Evolutionary conservation across 2,329 filamentous ascomycete genomes (phyloP), one percentile per base, ranked within the genome.

Genomic region (Arachnopeziza araneosa): DNA sequence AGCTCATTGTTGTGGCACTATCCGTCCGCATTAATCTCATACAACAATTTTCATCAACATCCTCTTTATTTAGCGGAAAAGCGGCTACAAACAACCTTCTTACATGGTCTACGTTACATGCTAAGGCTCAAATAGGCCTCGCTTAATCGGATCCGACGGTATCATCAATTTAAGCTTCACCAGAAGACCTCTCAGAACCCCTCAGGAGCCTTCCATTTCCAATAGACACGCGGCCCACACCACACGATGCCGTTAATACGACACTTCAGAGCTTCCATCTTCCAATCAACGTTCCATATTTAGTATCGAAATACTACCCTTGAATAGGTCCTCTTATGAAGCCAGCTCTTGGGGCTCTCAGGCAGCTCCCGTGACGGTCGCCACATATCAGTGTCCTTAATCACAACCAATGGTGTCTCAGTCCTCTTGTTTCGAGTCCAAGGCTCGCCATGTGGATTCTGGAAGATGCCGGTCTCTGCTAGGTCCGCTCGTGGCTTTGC

Each of bases 291-390:
- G 21, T 30, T 30, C 21, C 21, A 12, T 7, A 8, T 44, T 64
- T 57, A 68, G 57, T 68, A 68, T 54, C 63, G 63, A 24, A 67
- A 67, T 49, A 65, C 60, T 26, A 68, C 66, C 48, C 60, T 61
- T 9, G 59, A 63, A 21, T 62, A 17, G 21, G 26, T 53, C 48
- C 44, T 63, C 23, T 63, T 60, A 1, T 64, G 56, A 32, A 70
- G 55, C 69, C 68, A 68, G 53, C 67, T 60, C 54, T 54, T 67
- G 3, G 64, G 62, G 24, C 55, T 62, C 19, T 60, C 50, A n/a
- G 63, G 65, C 2, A 63, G 30, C 14, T 51, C 58, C 36, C 49
- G 63, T 10, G 56, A 57, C 10, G 58, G 57, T 12, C 32, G 52
- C 68, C 69, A 71, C 54, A 70, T 49, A 24, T 64, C 54, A 2